phyloP scores from a whole-genome alignment of 495 filamentous ascomycete genomes.

The Entonaema liquescens region DNA sequence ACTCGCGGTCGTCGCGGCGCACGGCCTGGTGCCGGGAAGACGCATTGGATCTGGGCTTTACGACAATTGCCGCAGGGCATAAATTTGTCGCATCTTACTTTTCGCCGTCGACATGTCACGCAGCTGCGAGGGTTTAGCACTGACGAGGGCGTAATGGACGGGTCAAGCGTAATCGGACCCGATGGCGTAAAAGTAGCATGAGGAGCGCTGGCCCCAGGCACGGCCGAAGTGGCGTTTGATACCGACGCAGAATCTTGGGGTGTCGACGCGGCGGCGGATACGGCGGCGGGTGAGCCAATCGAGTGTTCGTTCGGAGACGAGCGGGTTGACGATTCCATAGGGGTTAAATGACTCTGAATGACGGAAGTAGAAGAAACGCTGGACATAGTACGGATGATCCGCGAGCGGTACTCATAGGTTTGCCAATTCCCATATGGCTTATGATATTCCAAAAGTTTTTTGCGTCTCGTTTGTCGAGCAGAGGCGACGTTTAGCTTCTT shows the following conservation, averaged over 20 bases:
- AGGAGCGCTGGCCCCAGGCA: conserved; percentile 4
- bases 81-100: conserved; percentile 88
- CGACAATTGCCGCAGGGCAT: conserved; percentile 86
- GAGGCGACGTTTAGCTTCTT: neutral
- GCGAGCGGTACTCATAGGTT: conserved; percentile 8
- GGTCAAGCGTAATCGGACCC: conserved; percentile 55
- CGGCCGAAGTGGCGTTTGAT: conserved; percentile 8
- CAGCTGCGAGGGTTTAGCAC: conserved; percentile 75
- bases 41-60: conserved; percentile 78
- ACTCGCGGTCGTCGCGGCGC: conserved; percentile 75
- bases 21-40: conserved; percentile 83
- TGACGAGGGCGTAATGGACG: conserved; percentile 49
- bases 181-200: conserved; percentile 30
- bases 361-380: conserved; percentile 15
- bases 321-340: conserved; percentile 32
- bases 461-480: no score
- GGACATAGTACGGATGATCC: conserved; percentile 27
- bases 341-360: conserved; percentile 8
- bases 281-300: conserved; percentile 24
- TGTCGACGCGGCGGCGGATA: conserved; percentile 26
- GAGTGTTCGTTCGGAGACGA: conserved; percentile 41
- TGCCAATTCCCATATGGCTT: conserved; percentile 28
- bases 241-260: conserved; percentile 29
- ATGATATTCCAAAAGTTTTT: neutral
- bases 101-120: conserved; percentile 82